These are phyloP conservation scores for Polytrichum commune DNA, from an alignment of 225 moss, liverwort and hornwort species.

Conservation along the genomic window DNA sequence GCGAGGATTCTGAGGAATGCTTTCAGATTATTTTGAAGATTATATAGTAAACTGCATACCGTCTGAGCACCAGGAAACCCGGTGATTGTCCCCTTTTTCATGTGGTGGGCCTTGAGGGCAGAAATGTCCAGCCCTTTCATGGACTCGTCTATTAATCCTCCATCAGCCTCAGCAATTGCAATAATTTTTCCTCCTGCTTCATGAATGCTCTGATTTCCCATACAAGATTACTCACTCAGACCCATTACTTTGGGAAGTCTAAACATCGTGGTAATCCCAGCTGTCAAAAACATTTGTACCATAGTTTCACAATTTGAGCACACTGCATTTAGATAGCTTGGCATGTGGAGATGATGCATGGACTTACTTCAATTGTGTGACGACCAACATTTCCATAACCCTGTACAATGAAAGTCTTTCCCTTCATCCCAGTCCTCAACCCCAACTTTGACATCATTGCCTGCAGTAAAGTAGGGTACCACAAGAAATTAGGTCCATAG, in stretches of 20 bases:
- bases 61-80: conserved; percentile 79
- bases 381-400: conserved; percentile 87
- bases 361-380: conserved; percentile 73
- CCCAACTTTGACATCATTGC: conserved; percentile 56
- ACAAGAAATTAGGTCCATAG: neutral
- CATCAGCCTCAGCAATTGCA: conserved; percentile 75
- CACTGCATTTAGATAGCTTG: too few relatives aligned
- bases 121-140: conserved; percentile 63
- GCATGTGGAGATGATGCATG: neutral
- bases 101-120: conserved; percentile 58
- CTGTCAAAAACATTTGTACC: too few relatives aligned
- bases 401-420: conserved; percentile 78
- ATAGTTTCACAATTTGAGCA: too few relatives aligned
- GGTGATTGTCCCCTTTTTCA: conserved; percentile 73
- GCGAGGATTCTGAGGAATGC: neutral
- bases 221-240: neutral
- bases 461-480: conserved; percentile 23
- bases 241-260: too few relatives aligned
- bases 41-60: conserved; percentile 30
- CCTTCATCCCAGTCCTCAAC: conserved; percentile 63
- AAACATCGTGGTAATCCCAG: too few relatives aligned
- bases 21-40: neutral
- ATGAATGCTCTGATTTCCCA: conserved; percentile 43
- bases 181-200: conserved; percentile 67
- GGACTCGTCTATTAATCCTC: conserved; percentile 74